Evolutionary conservation across 495 filamentous ascomycete genomes (phyloP), one percentile per base, ranked within the genome.

Genomic region (Xylaria acuta): DNA sequence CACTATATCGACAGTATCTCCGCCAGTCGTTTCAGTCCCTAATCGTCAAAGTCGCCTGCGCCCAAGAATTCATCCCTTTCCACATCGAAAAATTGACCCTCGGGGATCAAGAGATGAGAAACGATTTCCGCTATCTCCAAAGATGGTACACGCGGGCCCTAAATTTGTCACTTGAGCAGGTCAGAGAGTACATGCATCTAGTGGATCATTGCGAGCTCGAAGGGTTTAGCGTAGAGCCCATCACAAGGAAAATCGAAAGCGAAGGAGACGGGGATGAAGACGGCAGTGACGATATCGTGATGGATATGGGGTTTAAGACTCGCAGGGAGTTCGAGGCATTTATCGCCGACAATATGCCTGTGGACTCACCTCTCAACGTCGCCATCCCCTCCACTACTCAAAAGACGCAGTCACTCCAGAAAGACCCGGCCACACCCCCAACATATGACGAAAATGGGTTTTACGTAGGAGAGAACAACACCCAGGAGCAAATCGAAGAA

Each of bases 181-280:
- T 56, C 25, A 53, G 65, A 11, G 11, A 25, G 12, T 53, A 40
- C n/a, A 56, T 67, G 8, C 7, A 25, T 8, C 6, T 27, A 11
- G 32, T 67, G 9, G 20, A 27, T 11, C 0, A 41, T 8, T 18
- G 18, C 2, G 65, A 67, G 14, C 30, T 67, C 30, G 12, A 54
- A 25, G 65, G 47, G 9, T 67, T 67, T 27, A 14, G n/a, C n/a
- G 47, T 67, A 2, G 30, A 67, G n/a, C 65, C 32, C 1, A 56
- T 67, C 32, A 22, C 22, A 12, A 66, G 64, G 32, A 0, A 3
- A 3, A 0, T 0, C 5, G 30, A 65, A 14, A 20, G 3, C 18
- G 38, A 66, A 30, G 20, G 32, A 40, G 3, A 9, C 2, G 4
- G 0, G 27, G 25, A 32, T 14, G 12, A 56, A 3, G 18, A 47